Conservation (phyloP, 2,329 filamentous ascomycete species). For the Arthrobotrys entomopaga region DNA sequence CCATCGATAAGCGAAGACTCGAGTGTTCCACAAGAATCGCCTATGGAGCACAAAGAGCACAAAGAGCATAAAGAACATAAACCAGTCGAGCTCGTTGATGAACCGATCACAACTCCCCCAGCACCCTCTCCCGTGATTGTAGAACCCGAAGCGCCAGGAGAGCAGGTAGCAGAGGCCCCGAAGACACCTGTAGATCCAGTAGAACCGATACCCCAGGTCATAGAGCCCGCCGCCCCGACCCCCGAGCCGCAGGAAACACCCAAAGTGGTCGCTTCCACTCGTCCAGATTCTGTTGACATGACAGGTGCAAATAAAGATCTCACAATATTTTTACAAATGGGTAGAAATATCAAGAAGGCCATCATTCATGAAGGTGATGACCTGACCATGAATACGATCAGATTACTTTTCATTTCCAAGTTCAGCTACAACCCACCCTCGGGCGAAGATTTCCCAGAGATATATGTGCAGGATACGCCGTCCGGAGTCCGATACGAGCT, state of each 20-base stretch:
- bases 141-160: conserved; percentile 54
- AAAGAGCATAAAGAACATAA: too few relatives aligned
- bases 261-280: conserved; percentile 48
- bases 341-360: conserved; percentile 96
- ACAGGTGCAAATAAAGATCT: conserved; percentile 77
- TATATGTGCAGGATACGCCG: conserved; percentile 95
- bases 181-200: conserved; percentile 46
- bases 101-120: conserved; percentile 7
- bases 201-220: conserved; percentile 24
- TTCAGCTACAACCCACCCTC: conserved; percentile 99
- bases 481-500: conserved; percentile 97
- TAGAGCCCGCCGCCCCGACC: conserved; percentile 5
- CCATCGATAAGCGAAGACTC: conserved; percentile 37
- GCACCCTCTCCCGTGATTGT: conserved; percentile 30
- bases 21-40: neutral
- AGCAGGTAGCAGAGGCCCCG: conserved; percentile 16
- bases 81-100: neutral
- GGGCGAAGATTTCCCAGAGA: conserved; percentile 90
- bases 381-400: conserved; percentile 84
- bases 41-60: conserved; percentile 7
- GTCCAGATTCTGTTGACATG: conserved; percentile 39
- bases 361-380: conserved; percentile 84
- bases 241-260: conserved; percentile 23
- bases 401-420: conserved; percentile 97
- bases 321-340: conserved; percentile 94